These are phyloP conservation scores for Schizonepeta tenuifolia DNA, from an alignment of 257 asterid genomes.

Conservation along the genomic window DNA sequence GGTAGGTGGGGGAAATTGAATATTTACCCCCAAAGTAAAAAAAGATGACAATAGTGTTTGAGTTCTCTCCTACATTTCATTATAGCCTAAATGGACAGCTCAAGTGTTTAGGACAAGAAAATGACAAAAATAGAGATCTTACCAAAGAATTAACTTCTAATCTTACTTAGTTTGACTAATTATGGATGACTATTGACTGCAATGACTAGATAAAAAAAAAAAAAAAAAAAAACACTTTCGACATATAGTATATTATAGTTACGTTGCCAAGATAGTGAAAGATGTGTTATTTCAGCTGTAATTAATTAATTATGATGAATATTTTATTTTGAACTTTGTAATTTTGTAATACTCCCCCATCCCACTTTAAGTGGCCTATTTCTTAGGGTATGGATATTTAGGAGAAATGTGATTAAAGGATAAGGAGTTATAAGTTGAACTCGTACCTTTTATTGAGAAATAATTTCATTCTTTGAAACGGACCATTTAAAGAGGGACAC, in stretches of 20 bases:
- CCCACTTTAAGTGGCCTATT: no score
- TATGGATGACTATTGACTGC: not conserved
- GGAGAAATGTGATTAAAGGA: no score
- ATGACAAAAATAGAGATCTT: not conserved
- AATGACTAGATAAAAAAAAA: not conserved
- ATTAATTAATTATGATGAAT: no score
- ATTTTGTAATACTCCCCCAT: no score
- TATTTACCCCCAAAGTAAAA: not conserved
- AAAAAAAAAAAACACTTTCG: not conserved
- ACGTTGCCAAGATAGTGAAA: not conserved
- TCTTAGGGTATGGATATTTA: no score
- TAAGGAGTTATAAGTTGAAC: no score
- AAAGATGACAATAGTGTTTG: not conserved
- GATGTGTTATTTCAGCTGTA: not conserved
- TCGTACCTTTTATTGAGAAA: no score
- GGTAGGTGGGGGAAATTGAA: conserved; percentile 28
- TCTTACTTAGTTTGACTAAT: conserved; percentile 19
- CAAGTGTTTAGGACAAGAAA: not conserved
- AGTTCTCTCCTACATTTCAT: not conserved
- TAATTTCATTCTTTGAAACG: no score
- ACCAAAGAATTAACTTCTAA: not conserved
- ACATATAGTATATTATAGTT: not conserved
- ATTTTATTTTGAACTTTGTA: not conserved
- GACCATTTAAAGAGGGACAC: no score
- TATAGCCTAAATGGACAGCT: not conserved